Evolutionary conservation across 164 flowering plant genomes (phyloP).

Genomic region (Platanus orientalis): DNA sequence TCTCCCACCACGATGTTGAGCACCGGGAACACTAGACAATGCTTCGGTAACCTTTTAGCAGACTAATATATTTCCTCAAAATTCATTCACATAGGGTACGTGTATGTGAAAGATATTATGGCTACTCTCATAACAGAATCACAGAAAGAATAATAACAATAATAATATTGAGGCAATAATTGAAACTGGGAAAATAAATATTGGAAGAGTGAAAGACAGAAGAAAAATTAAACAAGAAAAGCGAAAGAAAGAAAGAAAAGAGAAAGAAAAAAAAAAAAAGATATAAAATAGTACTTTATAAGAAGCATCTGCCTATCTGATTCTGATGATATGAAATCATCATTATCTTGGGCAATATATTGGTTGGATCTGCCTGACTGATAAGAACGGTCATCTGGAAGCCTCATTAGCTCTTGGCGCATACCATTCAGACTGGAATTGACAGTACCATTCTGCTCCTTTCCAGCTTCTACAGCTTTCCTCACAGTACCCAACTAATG

Average conservation of each 20-base stretch:
- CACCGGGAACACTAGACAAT: too few species aligned
- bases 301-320: conserved; percentile 78
- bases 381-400: conserved; percentile 38
- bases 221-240: background rate
- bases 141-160: too few species aligned
- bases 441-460: conserved; percentile 28
- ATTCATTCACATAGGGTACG: too few species aligned
- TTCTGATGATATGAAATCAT: conserved; percentile 71
- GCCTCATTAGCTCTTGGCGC: conserved; percentile 74
- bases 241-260: background rate
- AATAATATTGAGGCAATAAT: too few species aligned
- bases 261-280: background rate
- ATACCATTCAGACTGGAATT: conserved; percentile 38
- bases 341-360: conserved; percentile 37
- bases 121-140: too few species aligned
- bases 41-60: too few species aligned
- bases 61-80: too few species aligned
- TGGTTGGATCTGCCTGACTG: conserved; percentile 37
- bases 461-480: conserved; percentile 55
- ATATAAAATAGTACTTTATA: conserved; percentile 39
- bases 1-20: too few species aligned
- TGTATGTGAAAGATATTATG: too few species aligned
- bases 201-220: background rate
- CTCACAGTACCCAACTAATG: conserved; percentile 53
- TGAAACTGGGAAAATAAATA: background rate